A percentile compares a stretch with the other conserved stretches of the same genome.
phyloP scores from a whole-genome alignment of 2,329 filamentous ascomycete species.

The Calonectria multiphialidica region DNA sequence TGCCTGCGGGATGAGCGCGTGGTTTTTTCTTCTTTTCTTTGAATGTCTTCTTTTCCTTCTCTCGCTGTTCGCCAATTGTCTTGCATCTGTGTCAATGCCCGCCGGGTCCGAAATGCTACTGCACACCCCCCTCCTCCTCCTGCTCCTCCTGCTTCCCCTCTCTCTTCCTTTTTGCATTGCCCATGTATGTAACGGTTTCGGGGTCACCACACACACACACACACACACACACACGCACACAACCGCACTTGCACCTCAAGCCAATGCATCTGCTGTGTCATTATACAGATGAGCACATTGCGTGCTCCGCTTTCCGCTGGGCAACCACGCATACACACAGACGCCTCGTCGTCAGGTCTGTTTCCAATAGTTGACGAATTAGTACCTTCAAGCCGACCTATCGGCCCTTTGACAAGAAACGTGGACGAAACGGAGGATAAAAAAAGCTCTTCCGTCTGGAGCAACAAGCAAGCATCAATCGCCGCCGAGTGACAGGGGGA shows the following conservation, averaged over 20 bases:
- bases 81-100: not conserved
- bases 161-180: not conserved
- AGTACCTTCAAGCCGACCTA: not conserved
- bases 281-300: not conserved
- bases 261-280: not conserved
- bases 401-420: constrained; percentile 23
- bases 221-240: not conserved
- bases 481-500: not conserved
- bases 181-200: not conserved
- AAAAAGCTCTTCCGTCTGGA: not conserved
- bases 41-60: not conserved
- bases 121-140: not conserved
- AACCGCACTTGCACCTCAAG: not conserved
- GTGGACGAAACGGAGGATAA: not conserved
- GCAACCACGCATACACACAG: not conserved
- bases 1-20: not conserved
- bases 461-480: not conserved
- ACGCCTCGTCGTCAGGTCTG: not conserved
- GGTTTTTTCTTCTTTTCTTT: not conserved
- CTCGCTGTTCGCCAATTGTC: constrained; percentile 5
- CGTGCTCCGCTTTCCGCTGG: not conserved
- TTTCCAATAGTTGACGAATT: not conserved
- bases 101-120: not conserved
- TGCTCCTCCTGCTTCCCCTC: not conserved
- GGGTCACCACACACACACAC: not conserved